Evolutionary conservation across 2,329 filamentous ascomycete genomes (phyloP).

Genomic region (Epichloe hybrida): DNA sequence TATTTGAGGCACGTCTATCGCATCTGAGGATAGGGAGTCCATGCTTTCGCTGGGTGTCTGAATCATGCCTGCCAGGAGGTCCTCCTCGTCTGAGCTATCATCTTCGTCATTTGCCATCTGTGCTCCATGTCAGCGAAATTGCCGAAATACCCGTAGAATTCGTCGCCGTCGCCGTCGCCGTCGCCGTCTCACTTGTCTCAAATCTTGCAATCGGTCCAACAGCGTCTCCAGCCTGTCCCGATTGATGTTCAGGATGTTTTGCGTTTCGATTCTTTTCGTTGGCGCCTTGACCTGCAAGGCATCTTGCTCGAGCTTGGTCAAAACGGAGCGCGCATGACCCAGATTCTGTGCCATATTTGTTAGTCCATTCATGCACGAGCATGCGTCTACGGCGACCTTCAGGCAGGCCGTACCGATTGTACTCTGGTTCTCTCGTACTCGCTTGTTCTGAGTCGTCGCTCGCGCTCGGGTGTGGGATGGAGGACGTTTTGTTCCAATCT

Average conservation of each 20-base stretch:
- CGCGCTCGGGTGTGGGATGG: conserved; percentile 44
- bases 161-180: neutral
- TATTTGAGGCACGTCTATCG: conserved; percentile 8
- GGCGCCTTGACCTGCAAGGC: conserved; percentile 44
- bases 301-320: conserved; percentile 59
- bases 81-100: conserved; percentile 40
- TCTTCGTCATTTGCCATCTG: conserved; percentile 25
- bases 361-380: neutral
- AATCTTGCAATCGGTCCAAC: conserved; percentile 51
- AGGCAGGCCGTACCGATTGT: conserved; percentile 27
- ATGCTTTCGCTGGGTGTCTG: conserved; percentile 41
- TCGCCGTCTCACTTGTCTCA: conserved; percentile 41
- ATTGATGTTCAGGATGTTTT: conserved; percentile 50
- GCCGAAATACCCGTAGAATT: neutral
- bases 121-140: conserved; percentile 6
- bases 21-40: conserved; percentile 24
- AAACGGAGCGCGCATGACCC: conserved; percentile 53
- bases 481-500: conserved; percentile 55
- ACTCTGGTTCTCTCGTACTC: conserved; percentile 46
- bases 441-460: conserved; percentile 42
- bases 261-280: conserved; percentile 43
- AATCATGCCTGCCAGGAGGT: conserved; percentile 41
- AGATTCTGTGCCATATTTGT: conserved; percentile 41
- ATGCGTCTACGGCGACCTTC: neutral
- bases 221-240: conserved; percentile 53